Base-by-base conservation (phyloP, 345 rosid species). In the Boechera stricta region DNA sequence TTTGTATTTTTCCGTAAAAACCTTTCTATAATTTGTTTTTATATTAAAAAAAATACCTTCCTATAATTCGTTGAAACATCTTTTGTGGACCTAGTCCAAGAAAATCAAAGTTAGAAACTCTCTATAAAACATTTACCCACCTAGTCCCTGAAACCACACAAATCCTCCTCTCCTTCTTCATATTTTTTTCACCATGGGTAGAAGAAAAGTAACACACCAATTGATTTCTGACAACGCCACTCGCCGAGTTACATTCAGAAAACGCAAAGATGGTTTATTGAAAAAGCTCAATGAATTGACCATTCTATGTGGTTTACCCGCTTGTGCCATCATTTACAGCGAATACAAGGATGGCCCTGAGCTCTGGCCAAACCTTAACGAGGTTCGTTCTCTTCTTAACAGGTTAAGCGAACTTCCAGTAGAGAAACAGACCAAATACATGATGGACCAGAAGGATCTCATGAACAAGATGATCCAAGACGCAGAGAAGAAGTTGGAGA, bases 381-480 rank as follows among this genome's bases (percentile, higher is more conserved):
- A 53, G 42, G 77, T 66, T 4, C 79, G 77, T 11, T 54, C 68
- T 36, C 71, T 81, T 39, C 71, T 80, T 26, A 57, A 65, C 32
- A 64, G 72, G 65, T 60, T 75, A 52, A 53, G 51, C 41, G 49
- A 56, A n/a, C 70, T 84, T 67, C 81, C 90, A n/a, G 69, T 79
- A 11, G 78, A 81, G 80, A 86, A 86, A 16, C 88, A 78, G 49
- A 71, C 78, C 67, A 85, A 84, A 49, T 69, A 82, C 69, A 86
- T 83, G 90, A 51, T 83, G 82, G 78, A 85, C 68, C 90, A 86
- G 55, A 82, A 56, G 31, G 73, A 73, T 41, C 79, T 79, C 68
- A 75, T 86, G 75, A 52, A 51, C 6, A 64, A 72, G 60, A 81
- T 85, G 80, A 68, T 84, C 47, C 7, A 59, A 12, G 86, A 86